Percentiles rank a stretch among this genome's conserved stretches.
These are phyloP conservation scores for Cryptococcus floricola DNA, from an alignment of 1,284 basidiomycete species.

Conservation along the genomic window DNA sequence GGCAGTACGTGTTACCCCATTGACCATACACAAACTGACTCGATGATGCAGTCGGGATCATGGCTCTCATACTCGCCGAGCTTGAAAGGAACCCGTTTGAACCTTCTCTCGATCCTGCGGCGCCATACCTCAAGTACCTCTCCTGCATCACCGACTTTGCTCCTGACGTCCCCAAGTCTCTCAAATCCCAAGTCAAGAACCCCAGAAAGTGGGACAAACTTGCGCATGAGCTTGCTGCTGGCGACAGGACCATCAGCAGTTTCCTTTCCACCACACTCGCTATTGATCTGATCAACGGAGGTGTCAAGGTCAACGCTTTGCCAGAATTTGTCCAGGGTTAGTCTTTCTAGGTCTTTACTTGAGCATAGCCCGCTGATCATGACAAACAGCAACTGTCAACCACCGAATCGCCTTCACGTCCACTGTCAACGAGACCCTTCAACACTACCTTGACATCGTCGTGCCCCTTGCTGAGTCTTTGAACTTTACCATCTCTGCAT, in stretches of 20 bases:
- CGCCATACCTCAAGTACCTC: conserved; percentile 51
- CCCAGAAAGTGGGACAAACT: conserved; percentile 49
- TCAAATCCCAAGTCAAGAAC: conserved; percentile 39
- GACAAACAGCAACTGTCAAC: conserved; percentile 12
- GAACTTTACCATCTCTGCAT: conserved; percentile 43
- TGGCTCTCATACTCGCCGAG: conserved; percentile 40
- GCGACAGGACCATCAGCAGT: conserved; percentile 34
- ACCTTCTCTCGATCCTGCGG: conserved; percentile 38
- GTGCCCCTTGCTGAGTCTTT: conserved; percentile 46
- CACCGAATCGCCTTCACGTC: conserved; percentile 34
- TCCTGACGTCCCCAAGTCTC: conserved; percentile 39
- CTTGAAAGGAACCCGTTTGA: conserved; percentile 46
- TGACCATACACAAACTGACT: neutral
- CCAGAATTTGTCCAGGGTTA: conserved; percentile 45
- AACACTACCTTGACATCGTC: conserved; percentile 46
- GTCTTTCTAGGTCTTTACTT: neutral
- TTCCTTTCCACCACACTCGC: conserved; percentile 47
- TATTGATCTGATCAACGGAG: conserved; percentile 46
- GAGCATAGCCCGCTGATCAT: neutral
- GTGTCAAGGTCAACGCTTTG: conserved; percentile 50
- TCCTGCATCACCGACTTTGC: conserved; percentile 53
- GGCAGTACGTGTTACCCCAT: conserved; percentile 34
- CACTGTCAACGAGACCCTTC: conserved; percentile 46
- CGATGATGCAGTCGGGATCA: conserved; percentile 43
- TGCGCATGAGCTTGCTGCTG: conserved; percentile 40